phyloP scores from a whole-genome alignment of 78 protist species.

The Pelomyxa schiedti region DNA sequence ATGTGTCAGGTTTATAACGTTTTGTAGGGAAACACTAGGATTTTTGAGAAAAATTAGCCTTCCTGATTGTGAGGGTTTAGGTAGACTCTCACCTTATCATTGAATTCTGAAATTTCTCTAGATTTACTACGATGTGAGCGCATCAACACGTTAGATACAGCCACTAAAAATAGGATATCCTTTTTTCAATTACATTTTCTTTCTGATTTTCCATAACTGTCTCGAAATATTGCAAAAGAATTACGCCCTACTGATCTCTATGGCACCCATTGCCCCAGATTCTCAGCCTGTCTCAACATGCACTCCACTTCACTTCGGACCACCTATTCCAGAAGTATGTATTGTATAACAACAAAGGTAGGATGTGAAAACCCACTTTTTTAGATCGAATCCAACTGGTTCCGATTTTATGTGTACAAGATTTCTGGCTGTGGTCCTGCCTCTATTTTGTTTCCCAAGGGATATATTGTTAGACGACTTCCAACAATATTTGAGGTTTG shows the following conservation, averaged over 20 bases:
- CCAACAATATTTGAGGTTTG: background rate
- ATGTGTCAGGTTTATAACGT: too few species aligned
- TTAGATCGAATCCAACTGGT: slow-evolving; percentile 54
- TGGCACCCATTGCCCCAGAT: slow-evolving; percentile 66
- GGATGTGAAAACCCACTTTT: background rate
- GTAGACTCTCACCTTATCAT: too few species aligned
- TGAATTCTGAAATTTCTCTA: background rate
- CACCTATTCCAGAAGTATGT: slow-evolving; percentile 45
- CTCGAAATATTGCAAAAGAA: slow-evolving; percentile 35
- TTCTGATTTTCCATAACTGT: background rate
- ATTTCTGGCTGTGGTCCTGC: slow-evolving; percentile 59
- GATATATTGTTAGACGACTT: slow-evolving; percentile 49
- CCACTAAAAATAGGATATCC: slow-evolving; percentile 20
- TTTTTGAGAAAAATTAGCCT: too few species aligned
- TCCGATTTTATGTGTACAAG: slow-evolving; percentile 46
- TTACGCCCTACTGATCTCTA: slow-evolving; percentile 62
- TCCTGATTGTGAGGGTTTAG: background rate
- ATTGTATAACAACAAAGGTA: background rate
- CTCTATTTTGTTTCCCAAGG: slow-evolving; percentile 34
- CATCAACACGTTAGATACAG: slow-evolving; percentile 31
- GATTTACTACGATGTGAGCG: slow-evolving; percentile 54
- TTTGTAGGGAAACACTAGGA: background rate
- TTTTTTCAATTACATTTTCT: background rate
- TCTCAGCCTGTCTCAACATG: slow-evolving; percentile 5
- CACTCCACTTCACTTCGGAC: slow-evolving; percentile 49